Base-by-base conservation (phyloP, 257 asterid genomes). In the Gentiana macrophylla region DNA sequence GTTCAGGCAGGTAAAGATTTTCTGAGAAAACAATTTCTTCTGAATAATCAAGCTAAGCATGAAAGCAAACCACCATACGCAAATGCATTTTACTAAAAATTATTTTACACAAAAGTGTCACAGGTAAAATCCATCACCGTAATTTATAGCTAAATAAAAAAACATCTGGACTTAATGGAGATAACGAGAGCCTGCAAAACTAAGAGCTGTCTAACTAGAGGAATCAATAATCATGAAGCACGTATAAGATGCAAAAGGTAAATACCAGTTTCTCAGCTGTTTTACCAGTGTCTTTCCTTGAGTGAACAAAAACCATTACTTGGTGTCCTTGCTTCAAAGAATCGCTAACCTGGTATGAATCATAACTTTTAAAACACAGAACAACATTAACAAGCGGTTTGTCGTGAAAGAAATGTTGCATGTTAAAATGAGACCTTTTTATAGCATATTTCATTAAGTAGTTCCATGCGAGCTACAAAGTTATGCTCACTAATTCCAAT, bases 261-360 rank as follows among this genome's bases (percentile, higher is more conserved):
- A 8, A 64, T 86, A 91, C 98, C 94, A 91, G 76, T 67, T 83
- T 91, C 52, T 83, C 92, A 51, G 98, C 96, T 47, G 98, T 91
- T 73, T 85, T 91, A 53, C 88, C 97, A 0, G 98, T 91, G 74
- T 91, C 98, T 69, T 91, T 91, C 67, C 98, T 86, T 8, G 98
- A 80, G 75, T 91, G 98, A 67, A 91, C 98, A 72, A 91, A 91
- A 64, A 91, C 95, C 98, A 91, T 91, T 52, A 85, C 97, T 76
- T 91, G 98, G 50, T 91, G 93, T 58, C 95, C 97, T 67, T 79
- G 86, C 78, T 80, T 75, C 54, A 91, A 59, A 60, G 98, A 87
- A 76, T 87, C 97, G 65, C 73, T 83, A 57, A 91, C 93, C 98
- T 91, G 76, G 52, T 32, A 37, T 43, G 46, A 68, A 67, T 38